Percentiles rank a stretch among this genome's conserved stretches.
Conservation (phyloP, 148 eudicot species). For the Diospyros kaki region DNA sequence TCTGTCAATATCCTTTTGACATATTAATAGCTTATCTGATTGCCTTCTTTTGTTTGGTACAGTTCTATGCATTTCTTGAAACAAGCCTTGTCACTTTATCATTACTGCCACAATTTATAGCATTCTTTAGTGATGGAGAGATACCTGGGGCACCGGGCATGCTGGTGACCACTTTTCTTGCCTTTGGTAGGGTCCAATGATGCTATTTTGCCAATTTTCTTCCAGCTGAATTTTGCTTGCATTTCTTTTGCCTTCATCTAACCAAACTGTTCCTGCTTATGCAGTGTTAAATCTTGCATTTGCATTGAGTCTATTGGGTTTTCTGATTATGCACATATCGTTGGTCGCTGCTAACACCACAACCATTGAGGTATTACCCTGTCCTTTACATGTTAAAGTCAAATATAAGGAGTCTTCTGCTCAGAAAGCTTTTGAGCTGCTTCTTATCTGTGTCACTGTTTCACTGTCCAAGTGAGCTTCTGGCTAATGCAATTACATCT, state of each 20-base stretch:
- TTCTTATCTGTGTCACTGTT: no score
- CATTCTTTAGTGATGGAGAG: conserved; percentile 91
- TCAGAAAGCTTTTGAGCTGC: no score
- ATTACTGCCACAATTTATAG: conserved; percentile 74
- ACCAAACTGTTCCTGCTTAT: conserved; percentile 14
- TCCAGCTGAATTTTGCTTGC: conserved; percentile 4
- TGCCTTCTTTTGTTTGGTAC: conserved; percentile 29
- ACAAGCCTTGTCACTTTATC: conserved; percentile 76
- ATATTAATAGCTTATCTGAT: conserved; percentile 2
- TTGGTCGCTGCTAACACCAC: conserved; percentile 82
- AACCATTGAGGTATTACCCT: conserved; percentile 75
- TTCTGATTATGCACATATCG: conserved; percentile 94
- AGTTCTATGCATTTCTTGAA: conserved; percentile 96
- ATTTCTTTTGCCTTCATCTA: not conserved
- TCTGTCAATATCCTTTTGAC: not conserved
- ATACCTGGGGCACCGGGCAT: conserved; percentile 84
- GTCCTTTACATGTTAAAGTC: no score
- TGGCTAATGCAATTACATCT: no score
- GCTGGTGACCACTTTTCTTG: conserved; percentile 91
- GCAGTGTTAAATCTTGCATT: conserved; percentile 93
- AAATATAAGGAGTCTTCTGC: no score
- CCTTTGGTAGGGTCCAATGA: conserved; percentile 66
- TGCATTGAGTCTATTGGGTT: conserved; percentile 88
- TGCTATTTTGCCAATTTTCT: not conserved
- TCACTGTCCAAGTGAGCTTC: no score